Conservation (phyloP, 2,329 filamentous ascomycete species). For the Penicillium sp. region DNA sequence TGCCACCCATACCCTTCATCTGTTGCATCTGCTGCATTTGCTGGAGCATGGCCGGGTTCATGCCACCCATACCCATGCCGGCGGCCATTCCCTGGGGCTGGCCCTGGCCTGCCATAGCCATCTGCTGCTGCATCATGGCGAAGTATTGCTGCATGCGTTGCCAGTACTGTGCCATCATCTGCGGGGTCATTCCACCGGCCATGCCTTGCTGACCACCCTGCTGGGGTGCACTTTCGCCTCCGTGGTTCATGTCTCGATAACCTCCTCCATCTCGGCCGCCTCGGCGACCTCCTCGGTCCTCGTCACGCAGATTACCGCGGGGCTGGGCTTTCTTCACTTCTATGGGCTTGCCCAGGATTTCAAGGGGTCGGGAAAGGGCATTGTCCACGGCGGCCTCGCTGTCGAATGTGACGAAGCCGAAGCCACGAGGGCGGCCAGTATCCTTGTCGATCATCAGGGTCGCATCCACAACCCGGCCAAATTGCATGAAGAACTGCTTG, state of each 20-base stretch:
- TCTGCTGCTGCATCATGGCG: conserved; percentile 88
- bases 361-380: conserved; percentile 78
- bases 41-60: conserved; percentile 75
- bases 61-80: conserved; percentile 60
- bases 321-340: conserved; percentile 98
- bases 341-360: conserved; percentile 93
- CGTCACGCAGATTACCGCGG: conserved; percentile 87
- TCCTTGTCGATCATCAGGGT: conserved; percentile 99
- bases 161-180: conserved; percentile 98
- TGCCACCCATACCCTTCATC: conserved; percentile 54
- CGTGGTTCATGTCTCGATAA: conserved; percentile 41
- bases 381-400: conserved; percentile 92
- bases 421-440: conserved; percentile 91
- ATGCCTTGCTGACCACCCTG: conserved; percentile 48
- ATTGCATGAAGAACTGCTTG: conserved; percentile 93
- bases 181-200: conserved; percentile 76
- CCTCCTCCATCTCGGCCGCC: conserved; percentile 37
- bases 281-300: conserved; percentile 66
- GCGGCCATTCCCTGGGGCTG: conserved; percentile 42
- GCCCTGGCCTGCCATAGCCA: conserved; percentile 57
- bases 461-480: conserved; percentile 92
- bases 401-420: conserved; percentile 98
- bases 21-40: conserved; percentile 67
- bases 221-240: conserved; percentile 43
- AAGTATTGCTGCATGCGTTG: conserved; percentile 98